Percentiles rank a stretch among this genome's conserved stretches.
These are phyloP conservation scores for Sclerotinia minor DNA, from an alignment of 2,329 filamentous ascomycete species.

Conservation along the genomic window DNA sequence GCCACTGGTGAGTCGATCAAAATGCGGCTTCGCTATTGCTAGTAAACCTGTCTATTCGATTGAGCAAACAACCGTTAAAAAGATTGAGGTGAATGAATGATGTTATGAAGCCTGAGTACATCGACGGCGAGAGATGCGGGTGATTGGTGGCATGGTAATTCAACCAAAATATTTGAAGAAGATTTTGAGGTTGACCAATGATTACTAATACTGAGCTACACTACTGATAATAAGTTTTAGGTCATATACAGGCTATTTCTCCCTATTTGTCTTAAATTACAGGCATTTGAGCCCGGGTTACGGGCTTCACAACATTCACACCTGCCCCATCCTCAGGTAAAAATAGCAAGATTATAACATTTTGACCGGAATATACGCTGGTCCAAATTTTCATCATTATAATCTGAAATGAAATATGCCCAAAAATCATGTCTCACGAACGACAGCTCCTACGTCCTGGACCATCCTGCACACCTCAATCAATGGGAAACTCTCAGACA, in stretches of 20 bases:
- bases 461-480: background rate
- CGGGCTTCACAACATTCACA: too few species aligned
- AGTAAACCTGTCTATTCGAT: background rate
- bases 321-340: too few species aligned
- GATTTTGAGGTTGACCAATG: background rate
- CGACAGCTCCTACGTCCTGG: background rate
- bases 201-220: background rate
- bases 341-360: too few species aligned
- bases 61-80: background rate
- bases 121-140: background rate
- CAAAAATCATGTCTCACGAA: background rate
- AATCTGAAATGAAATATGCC: too few species aligned
- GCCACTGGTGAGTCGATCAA: accelerated
- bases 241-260: too few species aligned
- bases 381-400: too few species aligned
- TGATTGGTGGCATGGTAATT: background rate
- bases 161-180: background rate
- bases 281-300: too few species aligned
- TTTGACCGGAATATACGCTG: too few species aligned
- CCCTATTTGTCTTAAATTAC: too few species aligned
- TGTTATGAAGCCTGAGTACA: background rate
- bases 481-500: background rate
- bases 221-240: too few species aligned
- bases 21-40: background rate
- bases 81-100: background rate